A percentile compares a stretch with the other conserved stretches of the same genome.
Conservation (phyloP, 345 rosid species). For the Cochlearia excelsa region DNA sequence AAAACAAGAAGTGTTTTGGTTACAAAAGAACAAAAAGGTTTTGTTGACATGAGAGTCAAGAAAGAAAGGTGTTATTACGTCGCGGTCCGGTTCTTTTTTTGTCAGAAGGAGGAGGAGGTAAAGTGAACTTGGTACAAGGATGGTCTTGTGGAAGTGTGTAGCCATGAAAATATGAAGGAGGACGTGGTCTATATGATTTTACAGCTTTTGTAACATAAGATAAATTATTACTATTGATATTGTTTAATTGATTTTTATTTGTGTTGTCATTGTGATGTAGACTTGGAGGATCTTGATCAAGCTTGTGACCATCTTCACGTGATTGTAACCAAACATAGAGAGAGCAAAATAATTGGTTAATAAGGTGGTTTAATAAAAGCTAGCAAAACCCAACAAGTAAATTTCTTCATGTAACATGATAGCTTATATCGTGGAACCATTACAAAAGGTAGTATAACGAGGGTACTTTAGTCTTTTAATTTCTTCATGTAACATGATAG, state of each 20-base stretch:
- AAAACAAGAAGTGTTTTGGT: not conserved
- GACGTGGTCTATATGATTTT: conserved; percentile 41
- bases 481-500: no score
- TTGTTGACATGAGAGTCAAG: not conserved
- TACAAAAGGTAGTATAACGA: no score
- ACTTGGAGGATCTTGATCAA: conserved; percentile 32
- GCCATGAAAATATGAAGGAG: conserved; percentile 64
- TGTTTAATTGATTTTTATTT: conserved; percentile 6
- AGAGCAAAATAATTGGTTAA: no score
- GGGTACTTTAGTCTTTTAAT: no score
- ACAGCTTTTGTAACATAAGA: conserved; percentile 1
- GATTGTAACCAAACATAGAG: conserved; percentile 35
- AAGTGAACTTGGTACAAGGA: conserved; percentile 66
- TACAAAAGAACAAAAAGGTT: not conserved
- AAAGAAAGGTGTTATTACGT: conserved; percentile 43
- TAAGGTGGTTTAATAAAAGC: not conserved
- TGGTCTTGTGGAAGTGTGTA: conserved; percentile 84
- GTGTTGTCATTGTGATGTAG: conserved; percentile 30
- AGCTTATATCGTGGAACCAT: no score
- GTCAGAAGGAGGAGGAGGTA: conserved; percentile 93
- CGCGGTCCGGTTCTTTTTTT: conserved; percentile 86
- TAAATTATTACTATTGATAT: conserved; percentile 20
- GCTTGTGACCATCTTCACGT: conserved; percentile 45
- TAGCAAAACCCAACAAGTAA: not conserved
- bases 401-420: no score